These are phyloP conservation scores for Aspergillus tubingensis DNA, from an alignment of 2,329 filamentous ascomycete genomes.

Conservation along the genomic window DNA sequence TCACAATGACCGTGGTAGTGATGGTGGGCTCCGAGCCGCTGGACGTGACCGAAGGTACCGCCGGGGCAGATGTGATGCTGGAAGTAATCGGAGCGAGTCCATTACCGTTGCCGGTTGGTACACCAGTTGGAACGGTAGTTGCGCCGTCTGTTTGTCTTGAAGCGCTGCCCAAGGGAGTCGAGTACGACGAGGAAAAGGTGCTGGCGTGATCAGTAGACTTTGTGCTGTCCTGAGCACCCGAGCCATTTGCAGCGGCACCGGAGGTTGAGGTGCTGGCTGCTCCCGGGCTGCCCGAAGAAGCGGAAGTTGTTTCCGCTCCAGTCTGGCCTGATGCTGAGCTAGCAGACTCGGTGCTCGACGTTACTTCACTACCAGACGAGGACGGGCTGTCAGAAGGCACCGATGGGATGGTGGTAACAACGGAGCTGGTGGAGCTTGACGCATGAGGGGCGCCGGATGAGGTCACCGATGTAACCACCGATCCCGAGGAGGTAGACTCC, in stretches of 20 bases:
- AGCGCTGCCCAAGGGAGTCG: not conserved
- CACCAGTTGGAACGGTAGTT: not conserved
- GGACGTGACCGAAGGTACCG: not conserved
- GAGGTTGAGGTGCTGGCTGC: not conserved
- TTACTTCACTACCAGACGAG: not conserved
- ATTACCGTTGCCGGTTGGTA: not conserved
- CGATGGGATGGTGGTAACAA: not conserved
- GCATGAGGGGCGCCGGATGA: not conserved
- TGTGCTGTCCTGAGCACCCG: not conserved
- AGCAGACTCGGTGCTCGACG: not conserved
- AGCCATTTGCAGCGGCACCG: not conserved
- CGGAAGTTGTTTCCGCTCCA: not conserved
- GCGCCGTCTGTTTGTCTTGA: not conserved
- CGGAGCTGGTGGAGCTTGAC: not conserved
- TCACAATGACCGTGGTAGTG: constrained; percentile 41
- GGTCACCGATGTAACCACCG: not conserved
- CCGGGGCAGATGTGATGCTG: not conserved
- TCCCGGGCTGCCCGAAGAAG: not conserved
- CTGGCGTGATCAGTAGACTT: not conserved
- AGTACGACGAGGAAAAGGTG: not conserved
- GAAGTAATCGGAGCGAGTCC: not conserved
- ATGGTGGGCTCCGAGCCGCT: constrained; percentile 21
- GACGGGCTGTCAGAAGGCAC: not conserved
- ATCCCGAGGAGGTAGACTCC: constrained; percentile 4
- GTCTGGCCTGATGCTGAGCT: not conserved